Base-by-base conservation (phyloP, 164 flowering plant genomes). In the Cinnamomum chago region DNA sequence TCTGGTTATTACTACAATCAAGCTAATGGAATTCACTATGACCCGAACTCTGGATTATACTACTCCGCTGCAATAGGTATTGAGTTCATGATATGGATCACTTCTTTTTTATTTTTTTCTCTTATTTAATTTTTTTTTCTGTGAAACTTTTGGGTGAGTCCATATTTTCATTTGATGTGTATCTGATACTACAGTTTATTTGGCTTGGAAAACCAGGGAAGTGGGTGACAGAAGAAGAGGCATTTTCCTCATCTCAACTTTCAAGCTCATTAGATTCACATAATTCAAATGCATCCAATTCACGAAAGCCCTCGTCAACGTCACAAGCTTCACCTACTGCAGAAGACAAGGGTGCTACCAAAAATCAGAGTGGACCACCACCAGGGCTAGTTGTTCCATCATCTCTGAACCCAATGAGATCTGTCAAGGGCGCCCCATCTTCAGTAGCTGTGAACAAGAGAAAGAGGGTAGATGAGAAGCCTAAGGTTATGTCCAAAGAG, bases 161-260 rank as follows among this genome's bases (percentile, higher is more conserved):
- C 47, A 35, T 35, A 35, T 35, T 6, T 35, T 35, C 47, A 5
- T 35, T 35, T 5, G 47, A 35, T 72, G 70, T 25, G 27, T 51
- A 58, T 75, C 33, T 65, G 25, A 14, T 23, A 25, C 14, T 62
- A 60, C 33, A 13, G 15, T 67, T 33, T 50, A 33, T 50, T 3
- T 62, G 66, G 22, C 28, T 2, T 33, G 70, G 50, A 76, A 71
- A 22, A 79, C 79, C 86, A 95, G 98, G 98, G 58, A 91, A 88
- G 77, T 93, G 97, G 98, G 93, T 90, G 78, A 79, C 91, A 28
- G 90, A 79, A 82, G 94, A 88, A 79, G 94, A 91, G 80, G 97
- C 92, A 70, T 84, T 87, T 58, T 72, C 90, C n/a, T 52, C 86
- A 47, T 30, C 78, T 35, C 82, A 80, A 70, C 82, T 27, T 81